A percentile compares a stretch with the other conserved stretches of the same genome.
Conservation (phyloP, 768 basidiomycete species). For the Lanmaoa pseudosensibilis region DNA sequence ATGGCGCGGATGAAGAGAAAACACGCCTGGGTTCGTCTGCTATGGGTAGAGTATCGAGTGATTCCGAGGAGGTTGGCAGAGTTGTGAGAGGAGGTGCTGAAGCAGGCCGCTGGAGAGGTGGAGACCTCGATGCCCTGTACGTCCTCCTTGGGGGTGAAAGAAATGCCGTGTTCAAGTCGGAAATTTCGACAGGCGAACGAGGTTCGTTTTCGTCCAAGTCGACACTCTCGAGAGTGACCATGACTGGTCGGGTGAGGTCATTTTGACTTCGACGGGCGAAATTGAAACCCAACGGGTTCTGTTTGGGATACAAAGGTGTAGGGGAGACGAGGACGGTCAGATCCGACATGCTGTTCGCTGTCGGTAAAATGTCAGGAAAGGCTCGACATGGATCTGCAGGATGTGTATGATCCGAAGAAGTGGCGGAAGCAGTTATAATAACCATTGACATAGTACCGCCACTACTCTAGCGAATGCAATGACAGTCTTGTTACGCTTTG, state of each 20-base stretch:
- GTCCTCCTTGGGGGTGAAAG: slow-evolving; percentile 32
- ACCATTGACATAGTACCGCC: no score
- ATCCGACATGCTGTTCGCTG: slow-evolving; percentile 28
- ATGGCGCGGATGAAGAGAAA: slow-evolving; percentile 14
- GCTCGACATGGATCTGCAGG: background rate
- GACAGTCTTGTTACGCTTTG: slow-evolving; percentile 82
- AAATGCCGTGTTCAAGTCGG: slow-evolving; percentile 16
- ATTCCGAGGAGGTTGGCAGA: background rate
- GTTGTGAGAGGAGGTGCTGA: slow-evolving; percentile 26
- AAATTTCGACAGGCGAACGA: slow-evolving; percentile 27
- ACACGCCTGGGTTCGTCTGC: slow-evolving; percentile 13
- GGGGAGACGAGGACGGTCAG: slow-evolving; percentile 36
- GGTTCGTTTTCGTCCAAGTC: slow-evolving; percentile 25
- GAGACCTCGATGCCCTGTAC: slow-evolving; percentile 21
- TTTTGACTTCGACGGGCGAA: slow-evolving; percentile 31
- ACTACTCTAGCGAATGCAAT: background rate
- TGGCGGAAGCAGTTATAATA: no score
- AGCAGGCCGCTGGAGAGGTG: slow-evolving; percentile 14
- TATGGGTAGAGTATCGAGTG: background rate
- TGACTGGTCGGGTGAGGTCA: slow-evolving; percentile 31
- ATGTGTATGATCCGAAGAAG: no score
- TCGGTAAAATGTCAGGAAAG: background rate
- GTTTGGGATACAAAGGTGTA: slow-evolving; percentile 27
- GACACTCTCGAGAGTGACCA: slow-evolving; percentile 32
- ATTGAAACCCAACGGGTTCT: slow-evolving; percentile 28